A percentile compares a stretch with the other conserved stretches of the same genome.
Evolutionary conservation across 768 basidiomycete genomes (phyloP).

Genomic region (Coprinopsis cinerea): DNA sequence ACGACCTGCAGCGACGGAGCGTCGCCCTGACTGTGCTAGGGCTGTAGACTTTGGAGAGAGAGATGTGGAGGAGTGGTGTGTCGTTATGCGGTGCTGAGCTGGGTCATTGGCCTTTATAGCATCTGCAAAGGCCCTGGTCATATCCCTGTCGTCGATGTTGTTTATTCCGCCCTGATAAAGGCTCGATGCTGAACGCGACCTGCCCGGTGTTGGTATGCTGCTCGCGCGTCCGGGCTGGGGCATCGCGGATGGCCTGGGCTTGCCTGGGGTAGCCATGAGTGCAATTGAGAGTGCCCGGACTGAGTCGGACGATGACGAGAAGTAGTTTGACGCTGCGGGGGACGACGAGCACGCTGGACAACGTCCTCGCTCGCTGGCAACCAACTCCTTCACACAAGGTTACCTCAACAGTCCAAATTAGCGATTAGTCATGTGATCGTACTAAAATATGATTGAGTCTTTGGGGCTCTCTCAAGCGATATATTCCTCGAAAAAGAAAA

Average conservation of each 20-base stretch:
- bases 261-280: slow-evolving; percentile 35
- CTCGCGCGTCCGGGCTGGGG: slow-evolving; percentile 33
- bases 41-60: slow-evolving; percentile 43
- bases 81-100: slow-evolving; percentile 52
- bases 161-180: slow-evolving; percentile 25
- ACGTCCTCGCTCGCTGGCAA: slow-evolving; percentile 2
- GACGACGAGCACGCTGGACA: neutral
- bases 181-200: slow-evolving; percentile 63
- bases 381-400: neutral
- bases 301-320: slow-evolving; percentile 2
- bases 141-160: slow-evolving; percentile 40
- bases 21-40: slow-evolving; percentile 45
- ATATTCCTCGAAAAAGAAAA: no score
- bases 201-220: slow-evolving; percentile 65
- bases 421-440: slow-evolving; percentile 9
- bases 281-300: neutral
- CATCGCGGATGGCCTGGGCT: slow-evolving; percentile 37
- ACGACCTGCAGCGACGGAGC: slow-evolving; percentile 35
- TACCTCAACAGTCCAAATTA: slow-evolving; percentile 5
- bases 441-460: neutral
- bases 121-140: slow-evolving; percentile 70
- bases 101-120: slow-evolving; percentile 81
- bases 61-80: slow-evolving; percentile 35
- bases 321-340: neutral
- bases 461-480: no score